Conservation (phyloP, 2,329 filamentous ascomycete genomes). For the Ascochyta fabae region DNA sequence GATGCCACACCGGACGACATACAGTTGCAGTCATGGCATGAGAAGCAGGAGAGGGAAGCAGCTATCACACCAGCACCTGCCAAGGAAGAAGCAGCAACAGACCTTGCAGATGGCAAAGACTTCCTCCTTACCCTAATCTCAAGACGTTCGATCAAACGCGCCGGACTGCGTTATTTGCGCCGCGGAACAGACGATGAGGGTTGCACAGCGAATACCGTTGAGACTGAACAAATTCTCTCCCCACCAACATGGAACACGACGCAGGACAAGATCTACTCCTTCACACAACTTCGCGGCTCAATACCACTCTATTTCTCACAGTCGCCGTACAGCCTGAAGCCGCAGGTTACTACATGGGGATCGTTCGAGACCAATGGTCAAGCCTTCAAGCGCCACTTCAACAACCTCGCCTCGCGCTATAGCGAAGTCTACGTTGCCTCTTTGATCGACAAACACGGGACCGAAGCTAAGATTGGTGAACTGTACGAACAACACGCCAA, state of each 20-base stretch:
- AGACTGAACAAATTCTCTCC: slow-evolving; percentile 93
- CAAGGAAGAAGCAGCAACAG: slow-evolving; percentile 34
- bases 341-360: slow-evolving; percentile 80
- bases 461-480: slow-evolving; percentile 79
- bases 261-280: slow-evolving; percentile 72
- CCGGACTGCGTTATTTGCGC: slow-evolving; percentile 87
- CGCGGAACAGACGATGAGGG: slow-evolving; percentile 91
- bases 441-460: slow-evolving; percentile 86
- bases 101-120: slow-evolving; percentile 49
- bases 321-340: slow-evolving; percentile 91
- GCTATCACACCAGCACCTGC: slow-evolving; percentile 21
- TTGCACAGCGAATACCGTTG: slow-evolving; percentile 85
- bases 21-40: slow-evolving; percentile 42
- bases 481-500: slow-evolving; percentile 74
- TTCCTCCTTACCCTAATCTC: slow-evolving; percentile 91
- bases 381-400: slow-evolving; percentile 82
- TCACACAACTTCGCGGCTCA: slow-evolving; percentile 86
- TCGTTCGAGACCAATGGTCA: slow-evolving; percentile 78
- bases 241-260: slow-evolving; percentile 68
- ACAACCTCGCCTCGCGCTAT: slow-evolving; percentile 71
- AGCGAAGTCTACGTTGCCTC: slow-evolving; percentile 80
- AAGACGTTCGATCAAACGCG: slow-evolving; percentile 83
- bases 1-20: slow-evolving; percentile 44
- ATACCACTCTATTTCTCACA: slow-evolving; percentile 97
- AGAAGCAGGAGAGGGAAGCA: slow-evolving; percentile 37